Evolutionary conservation across 1,139 yeast genomes (phyloP).

Genomic region (Saccharomycopsis hybrid): DNA sequence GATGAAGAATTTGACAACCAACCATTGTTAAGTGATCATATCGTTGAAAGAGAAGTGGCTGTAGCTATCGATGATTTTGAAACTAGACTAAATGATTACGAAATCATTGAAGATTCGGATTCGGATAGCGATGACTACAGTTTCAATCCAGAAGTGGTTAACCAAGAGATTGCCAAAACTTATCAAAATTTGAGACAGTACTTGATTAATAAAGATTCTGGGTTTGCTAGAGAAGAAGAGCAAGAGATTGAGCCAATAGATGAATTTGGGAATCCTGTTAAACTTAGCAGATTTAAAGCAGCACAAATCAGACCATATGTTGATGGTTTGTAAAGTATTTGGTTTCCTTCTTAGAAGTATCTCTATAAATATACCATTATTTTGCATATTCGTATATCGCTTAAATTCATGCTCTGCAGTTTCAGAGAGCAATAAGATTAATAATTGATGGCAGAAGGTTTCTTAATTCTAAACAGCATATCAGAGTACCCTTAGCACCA

Average conservation of each 20-base stretch:
- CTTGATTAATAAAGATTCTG: conserved; percentile 42
- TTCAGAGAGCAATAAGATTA: too few relatives aligned
- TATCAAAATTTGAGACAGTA: conserved; percentile 54
- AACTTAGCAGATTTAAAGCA: conserved; percentile 64
- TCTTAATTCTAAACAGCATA: too few relatives aligned
- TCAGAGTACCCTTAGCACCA: too few relatives aligned
- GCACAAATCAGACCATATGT: conserved; percentile 31
- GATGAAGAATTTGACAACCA: conserved; percentile 17
- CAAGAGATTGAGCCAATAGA: conserved; percentile 68
- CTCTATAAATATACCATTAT: too few relatives aligned
- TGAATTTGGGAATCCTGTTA: conserved; percentile 52
- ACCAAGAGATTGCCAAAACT: conserved; percentile 43
- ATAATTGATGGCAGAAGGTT: too few relatives aligned
- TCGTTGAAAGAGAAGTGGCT: conserved; percentile 37
- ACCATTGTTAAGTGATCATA: conserved; percentile 28
- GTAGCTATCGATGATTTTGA: conserved; percentile 34
- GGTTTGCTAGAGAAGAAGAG: conserved; percentile 43
- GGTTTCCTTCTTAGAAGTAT: too few relatives aligned
- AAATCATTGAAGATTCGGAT: conserved; percentile 22
- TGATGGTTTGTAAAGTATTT: too few relatives aligned
- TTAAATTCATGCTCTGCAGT: too few relatives aligned
- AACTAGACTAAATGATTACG: conserved; percentile 24
- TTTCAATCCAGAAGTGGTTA: conserved; percentile 33
- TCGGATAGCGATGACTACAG: conserved; percentile 28
- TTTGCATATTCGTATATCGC: too few relatives aligned